phyloP scores from a whole-genome alignment of 2,329 filamentous ascomycete genomes.

The Botryotinia globosa region DNA sequence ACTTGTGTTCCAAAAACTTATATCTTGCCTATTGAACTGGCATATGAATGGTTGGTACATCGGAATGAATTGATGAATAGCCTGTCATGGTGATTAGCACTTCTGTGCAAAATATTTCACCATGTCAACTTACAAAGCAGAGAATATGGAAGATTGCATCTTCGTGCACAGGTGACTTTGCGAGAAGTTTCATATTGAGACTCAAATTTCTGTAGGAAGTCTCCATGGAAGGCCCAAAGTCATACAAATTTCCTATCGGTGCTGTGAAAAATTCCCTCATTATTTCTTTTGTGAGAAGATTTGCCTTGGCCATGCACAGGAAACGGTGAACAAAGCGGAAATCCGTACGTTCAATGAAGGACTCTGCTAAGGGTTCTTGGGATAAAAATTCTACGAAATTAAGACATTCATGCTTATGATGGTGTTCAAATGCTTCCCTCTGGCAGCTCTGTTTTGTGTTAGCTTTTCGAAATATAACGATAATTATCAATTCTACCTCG shows the following conservation, averaged over 20 bases:
- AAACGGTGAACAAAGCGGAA: background rate
- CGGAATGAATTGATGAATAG: background rate
- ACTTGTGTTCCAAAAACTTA: background rate
- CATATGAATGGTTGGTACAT: background rate
- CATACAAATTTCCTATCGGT: background rate
- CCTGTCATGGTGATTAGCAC: background rate
- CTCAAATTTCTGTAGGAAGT: background rate
- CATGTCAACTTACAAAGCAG: background rate
- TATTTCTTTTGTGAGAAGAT: background rate
- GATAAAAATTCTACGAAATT: background rate
- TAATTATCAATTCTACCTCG: background rate
- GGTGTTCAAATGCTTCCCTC: background rate
- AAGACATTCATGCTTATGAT: background rate
- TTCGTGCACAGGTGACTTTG: background rate
- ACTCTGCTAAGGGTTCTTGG: background rate
- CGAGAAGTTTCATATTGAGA: background rate
- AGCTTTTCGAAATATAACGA: background rate
- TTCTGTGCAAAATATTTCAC: background rate
- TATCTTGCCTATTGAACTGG: background rate
- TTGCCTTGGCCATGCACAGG: background rate
- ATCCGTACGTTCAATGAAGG: background rate
- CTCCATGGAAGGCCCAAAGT: background rate
- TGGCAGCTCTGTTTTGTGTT: background rate
- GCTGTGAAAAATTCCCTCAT: background rate
- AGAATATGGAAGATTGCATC: background rate